Percentiles rank a stretch among this genome's conserved stretches.
Conservation (phyloP, 1,284 basidiomycete genomes). For the Ceratobasidium papillatum region DNA sequence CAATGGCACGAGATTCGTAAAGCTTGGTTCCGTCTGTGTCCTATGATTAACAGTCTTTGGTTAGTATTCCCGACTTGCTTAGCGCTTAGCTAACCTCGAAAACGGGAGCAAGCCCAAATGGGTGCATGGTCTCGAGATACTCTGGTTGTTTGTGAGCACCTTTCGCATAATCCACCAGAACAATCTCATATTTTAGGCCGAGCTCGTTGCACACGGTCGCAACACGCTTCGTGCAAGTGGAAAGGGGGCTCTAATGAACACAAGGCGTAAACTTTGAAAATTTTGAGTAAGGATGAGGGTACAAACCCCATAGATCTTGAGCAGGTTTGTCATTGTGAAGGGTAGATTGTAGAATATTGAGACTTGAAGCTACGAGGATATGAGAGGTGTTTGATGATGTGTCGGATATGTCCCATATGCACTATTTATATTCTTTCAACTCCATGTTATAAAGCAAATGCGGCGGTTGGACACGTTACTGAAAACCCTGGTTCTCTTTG, state of each 20-base stretch:
- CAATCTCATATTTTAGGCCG: constrained; percentile 25
- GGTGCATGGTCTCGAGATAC: constrained; percentile 36
- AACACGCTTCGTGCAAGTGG: constrained; percentile 42
- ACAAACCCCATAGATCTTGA: constrained; percentile 21
- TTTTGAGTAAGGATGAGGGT: not conserved
- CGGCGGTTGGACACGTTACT: no score
- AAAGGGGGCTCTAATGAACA: not conserved
- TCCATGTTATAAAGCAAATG: no score
- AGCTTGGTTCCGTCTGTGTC: constrained; percentile 31
- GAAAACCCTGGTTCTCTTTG: no score
- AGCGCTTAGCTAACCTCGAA: constrained; percentile 23
- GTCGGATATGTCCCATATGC: no score
- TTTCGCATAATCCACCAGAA: not conserved
- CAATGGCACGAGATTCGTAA: constrained; percentile 51
- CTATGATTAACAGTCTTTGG: not conserved
- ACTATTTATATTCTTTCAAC: no score
- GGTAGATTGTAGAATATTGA: no score
- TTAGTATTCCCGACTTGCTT: not conserved
- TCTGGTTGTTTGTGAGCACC: constrained; percentile 39
- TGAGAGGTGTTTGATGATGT: no score
- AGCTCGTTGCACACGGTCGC: constrained; percentile 35
- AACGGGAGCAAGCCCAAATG: constrained; percentile 42
- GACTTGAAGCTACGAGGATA: no score
- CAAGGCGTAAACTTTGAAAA: not conserved
- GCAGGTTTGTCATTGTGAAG: constrained; percentile 10